These are phyloP conservation scores for Populus tremula DNA, from an alignment of 345 rosid genomes.

Conservation along the genomic window DNA sequence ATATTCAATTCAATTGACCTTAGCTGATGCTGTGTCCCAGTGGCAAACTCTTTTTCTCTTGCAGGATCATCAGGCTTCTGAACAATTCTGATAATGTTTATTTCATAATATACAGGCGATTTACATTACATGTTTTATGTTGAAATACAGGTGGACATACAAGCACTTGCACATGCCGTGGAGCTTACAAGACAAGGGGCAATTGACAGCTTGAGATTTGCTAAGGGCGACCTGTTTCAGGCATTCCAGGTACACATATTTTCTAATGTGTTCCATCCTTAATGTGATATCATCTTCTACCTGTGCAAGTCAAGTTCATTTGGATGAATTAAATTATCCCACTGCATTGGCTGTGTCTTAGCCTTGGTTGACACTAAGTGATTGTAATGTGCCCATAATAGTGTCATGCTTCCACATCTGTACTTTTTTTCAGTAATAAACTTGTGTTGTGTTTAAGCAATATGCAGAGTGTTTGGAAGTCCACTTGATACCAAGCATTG, in stretches of 20 bases:
- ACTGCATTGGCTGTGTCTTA: too few species aligned
- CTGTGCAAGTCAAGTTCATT: too few species aligned
- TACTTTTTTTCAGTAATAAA: too few species aligned
- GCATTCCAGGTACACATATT: slow-evolving; percentile 74
- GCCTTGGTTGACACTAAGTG: too few species aligned
- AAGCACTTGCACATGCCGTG: slow-evolving; percentile 97
- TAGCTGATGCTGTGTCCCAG: neutral
- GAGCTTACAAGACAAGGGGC: slow-evolving; percentile 96
- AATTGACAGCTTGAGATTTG: slow-evolving; percentile 87
- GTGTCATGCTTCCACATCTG: too few species aligned
- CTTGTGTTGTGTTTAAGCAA: too few species aligned
- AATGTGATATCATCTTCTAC: neutral
- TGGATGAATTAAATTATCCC: too few species aligned
- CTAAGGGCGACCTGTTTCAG: slow-evolving; percentile 84
- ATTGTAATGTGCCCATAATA: too few species aligned
- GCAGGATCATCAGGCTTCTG: neutral
- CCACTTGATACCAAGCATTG: neutral
- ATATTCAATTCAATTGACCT: neutral
- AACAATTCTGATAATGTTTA: too few species aligned
- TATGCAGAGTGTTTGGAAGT: too few species aligned
- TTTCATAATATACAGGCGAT: neutral
- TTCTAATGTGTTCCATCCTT: neutral
- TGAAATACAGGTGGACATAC: slow-evolving; percentile 72
- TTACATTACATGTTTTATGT: slow-evolving; percentile 7
- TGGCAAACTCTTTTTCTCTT: slow-evolving; percentile 7